Percentiles rank a stretch among this genome's conserved stretches.
phyloP scores from a whole-genome alignment of 2,329 filamentous ascomycete genomes.

The Saccharata proteae region DNA sequence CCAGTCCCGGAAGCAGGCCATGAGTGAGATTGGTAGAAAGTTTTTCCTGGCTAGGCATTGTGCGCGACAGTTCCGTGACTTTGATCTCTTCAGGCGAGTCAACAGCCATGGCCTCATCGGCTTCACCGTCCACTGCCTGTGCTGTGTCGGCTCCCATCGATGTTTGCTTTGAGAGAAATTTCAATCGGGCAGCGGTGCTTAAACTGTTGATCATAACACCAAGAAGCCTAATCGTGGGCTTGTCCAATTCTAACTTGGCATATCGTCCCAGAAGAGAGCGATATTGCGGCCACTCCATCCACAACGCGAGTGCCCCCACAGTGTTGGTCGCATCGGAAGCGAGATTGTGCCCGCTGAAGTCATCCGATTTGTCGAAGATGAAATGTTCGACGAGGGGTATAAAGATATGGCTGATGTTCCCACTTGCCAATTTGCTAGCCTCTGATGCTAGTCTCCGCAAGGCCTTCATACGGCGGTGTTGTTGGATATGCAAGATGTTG shows the following conservation, averaged over 20 bases:
- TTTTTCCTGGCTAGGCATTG: slow-evolving; percentile 55
- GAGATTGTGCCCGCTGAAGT: slow-evolving; percentile 66
- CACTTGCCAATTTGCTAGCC: slow-evolving; percentile 57
- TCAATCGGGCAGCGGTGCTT: slow-evolving; percentile 36
- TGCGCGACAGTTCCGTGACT: slow-evolving; percentile 39
- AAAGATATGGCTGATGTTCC: slow-evolving; percentile 75
- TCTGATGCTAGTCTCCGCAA: slow-evolving; percentile 63
- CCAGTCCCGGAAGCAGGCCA: slow-evolving; percentile 65
- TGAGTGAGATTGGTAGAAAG: slow-evolving; percentile 59
- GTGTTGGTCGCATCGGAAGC: slow-evolving; percentile 76
- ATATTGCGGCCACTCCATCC: slow-evolving; percentile 84
- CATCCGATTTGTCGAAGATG: slow-evolving; percentile 70
- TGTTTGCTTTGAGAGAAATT: slow-evolving; percentile 20
- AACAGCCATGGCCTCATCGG: slow-evolving; percentile 9
- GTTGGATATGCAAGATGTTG: slow-evolving; percentile 83
- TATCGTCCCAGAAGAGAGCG: slow-evolving; percentile 74
- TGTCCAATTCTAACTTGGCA: slow-evolving; percentile 71
- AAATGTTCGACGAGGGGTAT: slow-evolving; percentile 91
- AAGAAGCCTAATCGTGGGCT: slow-evolving; percentile 71
- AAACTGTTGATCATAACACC: slow-evolving; percentile 72
- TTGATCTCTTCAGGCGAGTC: slow-evolving; percentile 9
- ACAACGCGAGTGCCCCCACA: slow-evolving; percentile 61
- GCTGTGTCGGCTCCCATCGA: slow-evolving; percentile 30
- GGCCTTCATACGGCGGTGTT: slow-evolving; percentile 73
- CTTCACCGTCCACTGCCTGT: slow-evolving; percentile 14